A percentile compares a stretch with the other conserved stretches of the same genome.
phyloP scores from a whole-genome alignment of 176 grass and related monocot species.

The Lolium multiflorum region DNA sequence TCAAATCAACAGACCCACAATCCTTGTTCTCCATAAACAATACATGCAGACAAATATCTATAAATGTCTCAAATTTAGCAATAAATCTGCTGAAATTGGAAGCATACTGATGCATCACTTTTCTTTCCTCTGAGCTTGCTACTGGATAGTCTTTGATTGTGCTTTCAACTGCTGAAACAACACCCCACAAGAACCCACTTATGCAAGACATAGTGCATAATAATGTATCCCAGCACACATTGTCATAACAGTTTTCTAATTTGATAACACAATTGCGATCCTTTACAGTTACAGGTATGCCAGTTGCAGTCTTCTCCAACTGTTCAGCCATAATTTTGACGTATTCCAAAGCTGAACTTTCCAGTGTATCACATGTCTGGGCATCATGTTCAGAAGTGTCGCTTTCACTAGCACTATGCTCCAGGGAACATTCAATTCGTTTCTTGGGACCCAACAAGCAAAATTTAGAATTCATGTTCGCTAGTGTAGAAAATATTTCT shows the following conservation, averaged over 20 bases:
- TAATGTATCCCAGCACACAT: slow-evolving; percentile 58
- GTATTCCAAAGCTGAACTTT: slow-evolving; percentile 54
- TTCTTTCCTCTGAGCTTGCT: slow-evolving; percentile 42
- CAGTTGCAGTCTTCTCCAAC: slow-evolving; percentile 54
- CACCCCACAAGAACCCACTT: slow-evolving; percentile 85
- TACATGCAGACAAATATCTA: slow-evolving; percentile 70
- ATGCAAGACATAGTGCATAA: slow-evolving; percentile 78
- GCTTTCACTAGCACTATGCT: slow-evolving; percentile 31
- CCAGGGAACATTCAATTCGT: slow-evolving; percentile 42
- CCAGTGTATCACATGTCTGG: slow-evolving; percentile 42
- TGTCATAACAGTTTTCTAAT: slow-evolving; percentile 57
- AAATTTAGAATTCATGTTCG: slow-evolving; percentile 55
- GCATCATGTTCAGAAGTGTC: slow-evolving; percentile 42
- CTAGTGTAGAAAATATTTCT: slow-evolving; percentile 73
- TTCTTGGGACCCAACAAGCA: slow-evolving; percentile 51
- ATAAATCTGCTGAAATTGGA: slow-evolving; percentile 69
- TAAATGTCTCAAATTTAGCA: slow-evolving; percentile 73
- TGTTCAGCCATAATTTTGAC: slow-evolving; percentile 66
- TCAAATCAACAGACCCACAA: slow-evolving; percentile 38
- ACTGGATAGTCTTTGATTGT: slow-evolving; percentile 36
- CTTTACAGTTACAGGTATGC: slow-evolving; percentile 56
- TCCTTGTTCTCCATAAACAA: slow-evolving; percentile 66
- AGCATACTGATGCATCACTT: slow-evolving; percentile 49
- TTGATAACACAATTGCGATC: slow-evolving; percentile 56
- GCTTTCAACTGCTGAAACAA: slow-evolving; percentile 64